Evolutionary conservation across 2,329 filamentous ascomycete genomes (phyloP).

Genomic region (Xylaria sp.): DNA sequence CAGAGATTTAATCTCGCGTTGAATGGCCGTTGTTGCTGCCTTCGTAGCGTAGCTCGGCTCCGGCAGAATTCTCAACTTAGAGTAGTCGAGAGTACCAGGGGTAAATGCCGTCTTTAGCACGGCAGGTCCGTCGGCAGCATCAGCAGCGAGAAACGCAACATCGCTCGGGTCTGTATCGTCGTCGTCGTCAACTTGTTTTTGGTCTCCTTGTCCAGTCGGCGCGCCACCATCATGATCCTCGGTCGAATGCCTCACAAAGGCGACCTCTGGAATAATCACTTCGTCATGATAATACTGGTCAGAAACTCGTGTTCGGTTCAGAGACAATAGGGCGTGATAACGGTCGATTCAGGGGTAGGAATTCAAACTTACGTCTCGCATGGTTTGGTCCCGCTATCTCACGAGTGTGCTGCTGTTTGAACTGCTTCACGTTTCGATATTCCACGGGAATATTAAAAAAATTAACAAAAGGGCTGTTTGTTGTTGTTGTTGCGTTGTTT

Average conservation of each 20-base stretch:
- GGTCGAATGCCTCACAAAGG: conserved; percentile 26
- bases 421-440: no score
- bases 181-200: conserved; percentile 32
- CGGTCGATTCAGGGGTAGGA: no score
- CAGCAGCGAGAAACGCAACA: conserved; percentile 35
- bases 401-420: no score
- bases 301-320: not conserved
- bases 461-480: no score
- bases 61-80: conserved; percentile 52
- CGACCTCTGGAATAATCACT: conserved; percentile 30
- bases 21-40: conserved; percentile 56
- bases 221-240: not conserved
- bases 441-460: no score
- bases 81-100: conserved; percentile 60
- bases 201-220: conserved; percentile 2
- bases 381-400: conserved; percentile 10
- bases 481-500: no score
- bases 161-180: conserved; percentile 41
- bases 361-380: not conserved
- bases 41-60: conserved; percentile 60
- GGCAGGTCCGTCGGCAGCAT: conserved; percentile 5
- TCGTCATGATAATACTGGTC: not conserved
- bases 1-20: conserved; percentile 58
- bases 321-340: no score
- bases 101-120: conserved; percentile 45